Evolutionary conservation across 768 basidiomycete species (phyloP), one percentile per base, ranked within the genome.

Genomic region (Russula emetica): DNA sequence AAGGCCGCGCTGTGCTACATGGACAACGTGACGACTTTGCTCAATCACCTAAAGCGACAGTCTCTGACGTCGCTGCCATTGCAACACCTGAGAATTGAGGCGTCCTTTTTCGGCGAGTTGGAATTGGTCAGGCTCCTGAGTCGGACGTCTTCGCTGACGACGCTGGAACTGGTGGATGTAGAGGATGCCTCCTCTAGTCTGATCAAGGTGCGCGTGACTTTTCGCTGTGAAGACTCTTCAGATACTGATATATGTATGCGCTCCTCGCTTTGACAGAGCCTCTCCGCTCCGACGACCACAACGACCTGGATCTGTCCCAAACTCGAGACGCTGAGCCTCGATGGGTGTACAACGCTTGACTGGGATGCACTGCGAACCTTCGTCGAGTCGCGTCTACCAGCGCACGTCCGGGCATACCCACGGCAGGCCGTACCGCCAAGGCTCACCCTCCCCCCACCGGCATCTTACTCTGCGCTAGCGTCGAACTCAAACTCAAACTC

Each of bases 281-380:
- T 92, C 52, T 85, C 88, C 13, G 77, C 82, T 11, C 82, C 81
- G 8, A 72, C 78, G 16, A 58, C 70, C 5, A 77, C 82, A 18
- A 86, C 87, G 67, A 84, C 86, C 53, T 92, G 88, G 88, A 77
- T 86, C 40, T 89, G 89, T 70, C 88, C 90, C 13, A 84, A 83
- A 63, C 76, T 92, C 38, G 83, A 85, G 61, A 77, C 74, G 13
- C 74, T 92, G 61, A 82, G 77, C 63, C 75, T 92, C 51, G 86
- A 91, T 64, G 89, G 89, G 51, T 92, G 90, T 70, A 86, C 85
- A 22, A 77, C 81, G 42, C 76, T 90, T 66, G 87, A 90, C 67
- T 92, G 89, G 89, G 90, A 92, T 70, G 82, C 86, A 32, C 77
- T 92, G 32, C 88, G 90, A 51, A 75, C 80, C 58, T 82, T 91